Percentiles rank a stretch among this genome's conserved stretches.
Evolutionary conservation across 2,329 filamentous ascomycete species (phyloP).

Genomic region (Fusarium nanum): DNA sequence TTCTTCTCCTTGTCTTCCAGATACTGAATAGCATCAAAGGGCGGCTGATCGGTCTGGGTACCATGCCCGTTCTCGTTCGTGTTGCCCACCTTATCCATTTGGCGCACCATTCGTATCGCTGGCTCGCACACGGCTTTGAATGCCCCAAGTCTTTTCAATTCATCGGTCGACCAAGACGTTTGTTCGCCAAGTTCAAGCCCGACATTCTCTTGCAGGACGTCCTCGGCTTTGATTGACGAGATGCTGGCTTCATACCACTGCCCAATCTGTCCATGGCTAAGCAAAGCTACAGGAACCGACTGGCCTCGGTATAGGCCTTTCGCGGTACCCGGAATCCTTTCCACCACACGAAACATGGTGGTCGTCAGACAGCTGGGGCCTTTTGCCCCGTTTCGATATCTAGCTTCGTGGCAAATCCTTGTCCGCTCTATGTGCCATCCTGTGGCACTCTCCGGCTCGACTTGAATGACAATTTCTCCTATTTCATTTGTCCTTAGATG

Average conservation of each 20-base stretch:
- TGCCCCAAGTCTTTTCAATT: slow-evolving; percentile 36
- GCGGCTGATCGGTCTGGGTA: slow-evolving; percentile 6
- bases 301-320: slow-evolving; percentile 14
- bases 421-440: slow-evolving; percentile 31
- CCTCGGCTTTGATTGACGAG: slow-evolving; percentile 37
- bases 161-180: slow-evolving; percentile 42
- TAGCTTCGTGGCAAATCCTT: slow-evolving; percentile 39
- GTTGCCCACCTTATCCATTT: slow-evolving; percentile 50
- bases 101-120: slow-evolving; percentile 46
- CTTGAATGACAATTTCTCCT: slow-evolving; percentile 35
- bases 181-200: slow-evolving; percentile 45
- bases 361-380: slow-evolving; percentile 40
- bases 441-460: slow-evolving; percentile 6
- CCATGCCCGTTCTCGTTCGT: slow-evolving; percentile 45
- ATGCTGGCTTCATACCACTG: slow-evolving; percentile 49
- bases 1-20: slow-evolving; percentile 5
- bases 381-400: slow-evolving; percentile 30
- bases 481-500: slow-evolving; percentile 22
- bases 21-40: slow-evolving; percentile 15
- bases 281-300: slow-evolving; percentile 15
- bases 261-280: slow-evolving; percentile 12
- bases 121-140: slow-evolving; percentile 47
- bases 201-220: slow-evolving; percentile 43
- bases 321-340: not conserved
- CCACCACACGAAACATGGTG: slow-evolving; percentile 40